A percentile compares a stretch with the other conserved stretches of the same genome.
Conservation (phyloP, 2,329 filamentous ascomycete genomes). For the Aspergillus sp. region DNA sequence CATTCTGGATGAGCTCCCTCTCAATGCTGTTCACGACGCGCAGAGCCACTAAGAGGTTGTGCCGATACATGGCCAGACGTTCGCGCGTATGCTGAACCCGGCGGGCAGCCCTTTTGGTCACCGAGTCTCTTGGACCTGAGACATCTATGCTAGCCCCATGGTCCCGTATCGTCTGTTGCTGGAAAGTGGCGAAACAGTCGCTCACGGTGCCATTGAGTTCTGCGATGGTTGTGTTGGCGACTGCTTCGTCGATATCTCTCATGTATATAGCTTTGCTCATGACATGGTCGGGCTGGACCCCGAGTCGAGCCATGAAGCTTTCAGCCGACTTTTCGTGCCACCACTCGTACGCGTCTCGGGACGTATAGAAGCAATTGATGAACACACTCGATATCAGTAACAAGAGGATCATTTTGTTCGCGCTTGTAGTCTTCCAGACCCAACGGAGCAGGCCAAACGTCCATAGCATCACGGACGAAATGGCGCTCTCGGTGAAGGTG, state of each 20-base stretch:
- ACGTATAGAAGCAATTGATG: conserved; percentile 73
- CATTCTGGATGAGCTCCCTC: conserved; percentile 76
- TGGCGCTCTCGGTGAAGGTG: conserved; percentile 72
- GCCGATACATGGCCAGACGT: conserved; percentile 76
- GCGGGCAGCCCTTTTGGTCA: conserved; percentile 41
- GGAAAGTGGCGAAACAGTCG: conserved; percentile 46
- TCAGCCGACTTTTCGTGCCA: conserved; percentile 80
- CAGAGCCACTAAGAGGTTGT: conserved; percentile 88
- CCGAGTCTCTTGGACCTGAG: conserved; percentile 26
- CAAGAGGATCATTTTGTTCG: conserved; percentile 71
- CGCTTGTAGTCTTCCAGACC: conserved; percentile 66
- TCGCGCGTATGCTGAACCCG: conserved; percentile 78
- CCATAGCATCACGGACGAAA: conserved; percentile 76
- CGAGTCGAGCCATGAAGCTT: conserved; percentile 77
- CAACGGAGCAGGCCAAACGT: conserved; percentile 65
- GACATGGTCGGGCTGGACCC: conserved; percentile 72
- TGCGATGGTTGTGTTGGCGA: conserved; percentile 38
- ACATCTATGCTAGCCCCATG: conserved; percentile 28
- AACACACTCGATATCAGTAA: conserved; percentile 68
- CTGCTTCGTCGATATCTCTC: conserved; percentile 70
- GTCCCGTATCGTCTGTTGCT: conserved; percentile 39
- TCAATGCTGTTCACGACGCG: conserved; percentile 88
- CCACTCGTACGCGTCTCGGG: conserved; percentile 72
- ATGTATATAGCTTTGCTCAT: conserved; percentile 88
- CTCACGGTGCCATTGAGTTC: conserved; percentile 27